Base-by-base conservation (phyloP, 2,329 filamentous ascomycete genomes). In the Domatiomyces globalis region DNA sequence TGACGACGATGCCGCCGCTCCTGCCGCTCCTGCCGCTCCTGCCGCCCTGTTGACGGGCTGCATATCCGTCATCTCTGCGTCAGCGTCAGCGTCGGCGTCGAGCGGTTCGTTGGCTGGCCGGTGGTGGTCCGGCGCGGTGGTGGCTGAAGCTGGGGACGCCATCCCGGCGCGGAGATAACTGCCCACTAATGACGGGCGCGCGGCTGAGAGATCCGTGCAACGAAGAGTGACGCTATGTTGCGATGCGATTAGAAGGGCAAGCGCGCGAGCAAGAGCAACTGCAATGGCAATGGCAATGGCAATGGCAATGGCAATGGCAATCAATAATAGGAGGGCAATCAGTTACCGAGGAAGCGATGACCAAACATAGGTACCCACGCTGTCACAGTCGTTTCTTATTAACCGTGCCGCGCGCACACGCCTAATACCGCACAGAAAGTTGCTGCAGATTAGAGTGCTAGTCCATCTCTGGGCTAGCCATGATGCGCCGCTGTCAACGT, bases 21-120 rank as follows among this genome's bases (percentile, higher is more conserved):
- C 22, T 25, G 22, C 22, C 22, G 22, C 22, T 25, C 22, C 22
- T 25, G 22, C 22, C 22, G 22, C 22, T 25, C 22, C 22, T 25
- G 54, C 46, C 12, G 15, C 17, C n/a, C 46, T 46, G 18, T 52
- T 49, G 46, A 36, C 27, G 39, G 57, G 42, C 50, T 53, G 50
- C 53, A 55, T 59, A 49, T 56, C 56, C 44, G 48, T 55, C 54
- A 59, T 60, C 50, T 59, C 63, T 46, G 62, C 56, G 55, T 69
- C 64, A 49, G 66, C 52, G 29, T 65, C 61, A 33, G 49, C 22
- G n/a, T 58, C 49, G 17, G 18, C 43, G 10, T 39, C 33, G 8
- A 5, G 33, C 33, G 15, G 15, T 15, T 39, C 12, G 33, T 39
- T 39, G 33, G 33, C 10, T 39, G 33, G 33, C 10, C 10, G 33